These are phyloP conservation scores for Lactarius indigo DNA, from an alignment of 768 basidiomycete species.

Conservation along the genomic window DNA sequence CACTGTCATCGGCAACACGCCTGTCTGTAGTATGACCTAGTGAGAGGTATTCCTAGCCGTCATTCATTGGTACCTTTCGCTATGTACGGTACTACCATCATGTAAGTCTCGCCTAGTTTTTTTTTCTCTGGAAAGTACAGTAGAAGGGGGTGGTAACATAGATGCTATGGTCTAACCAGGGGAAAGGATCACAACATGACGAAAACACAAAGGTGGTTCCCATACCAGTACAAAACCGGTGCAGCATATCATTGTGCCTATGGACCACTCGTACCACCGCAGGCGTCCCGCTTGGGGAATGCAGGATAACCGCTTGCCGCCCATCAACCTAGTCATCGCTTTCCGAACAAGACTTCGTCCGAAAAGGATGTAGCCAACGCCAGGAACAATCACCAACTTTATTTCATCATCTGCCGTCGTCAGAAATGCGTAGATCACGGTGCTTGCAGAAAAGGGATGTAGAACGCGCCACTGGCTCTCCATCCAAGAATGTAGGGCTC, in stretches of 20 bases:
- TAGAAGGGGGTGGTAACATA: no score
- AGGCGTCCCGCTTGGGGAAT: slow-evolving; percentile 36
- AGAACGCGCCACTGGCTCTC: slow-evolving; percentile 43
- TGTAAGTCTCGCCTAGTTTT: no score
- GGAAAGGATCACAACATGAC: background rate
- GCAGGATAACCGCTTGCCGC: slow-evolving; percentile 41
- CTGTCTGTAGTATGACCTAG: no score
- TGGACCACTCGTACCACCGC: slow-evolving; percentile 41
- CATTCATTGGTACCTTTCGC: no score
- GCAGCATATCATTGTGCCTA: slow-evolving; percentile 52
- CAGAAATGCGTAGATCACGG: slow-evolving; percentile 54
- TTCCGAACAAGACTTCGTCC: slow-evolving; percentile 50
- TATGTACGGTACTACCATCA: no score
- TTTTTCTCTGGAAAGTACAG: no score
- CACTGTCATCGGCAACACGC: no score
- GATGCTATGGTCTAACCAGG: slow-evolving; percentile 39
- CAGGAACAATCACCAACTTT: slow-evolving; percentile 51
- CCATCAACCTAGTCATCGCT: slow-evolving; percentile 68
- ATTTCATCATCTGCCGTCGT: slow-evolving; percentile 70
- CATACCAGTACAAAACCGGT: slow-evolving; percentile 70
- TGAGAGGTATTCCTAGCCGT: no score
- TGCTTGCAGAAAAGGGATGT: slow-evolving; percentile 46
- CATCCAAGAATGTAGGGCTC: slow-evolving; percentile 54
- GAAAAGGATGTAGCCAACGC: slow-evolving; percentile 42
- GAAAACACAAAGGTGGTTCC: slow-evolving; percentile 24